Percentiles rank a stretch among this genome's conserved stretches.
phyloP scores from a whole-genome alignment of 1,139 yeast genomes.

The Debaryomyces fabryi region DNA sequence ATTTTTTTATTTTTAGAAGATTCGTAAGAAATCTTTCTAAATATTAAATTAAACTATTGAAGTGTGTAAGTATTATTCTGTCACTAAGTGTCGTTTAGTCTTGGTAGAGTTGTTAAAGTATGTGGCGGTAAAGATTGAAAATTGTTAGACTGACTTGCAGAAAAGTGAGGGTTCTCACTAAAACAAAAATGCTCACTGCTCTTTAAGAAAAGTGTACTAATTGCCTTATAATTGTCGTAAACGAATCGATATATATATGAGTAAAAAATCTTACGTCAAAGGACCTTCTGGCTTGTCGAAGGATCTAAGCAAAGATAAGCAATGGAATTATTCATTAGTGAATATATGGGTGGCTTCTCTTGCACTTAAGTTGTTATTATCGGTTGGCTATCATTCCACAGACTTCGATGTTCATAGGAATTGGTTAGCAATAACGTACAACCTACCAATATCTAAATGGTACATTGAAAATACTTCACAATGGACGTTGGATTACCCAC shows the following conservation, averaged over 20 bases:
- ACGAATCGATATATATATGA: background rate
- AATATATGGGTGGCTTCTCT: conserved; percentile 46
- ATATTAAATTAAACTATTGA: background rate
- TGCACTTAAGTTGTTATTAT: conserved; percentile 40
- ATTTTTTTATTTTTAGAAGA: conserved; percentile 3
- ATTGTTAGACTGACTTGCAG: background rate
- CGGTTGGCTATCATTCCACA: conserved; percentile 68
- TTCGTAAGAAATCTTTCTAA: background rate
- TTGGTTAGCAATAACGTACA: conserved; percentile 90
- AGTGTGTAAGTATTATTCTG: background rate
- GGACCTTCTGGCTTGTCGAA: background rate
- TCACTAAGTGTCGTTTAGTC: background rate
- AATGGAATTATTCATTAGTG: conserved; percentile 27
- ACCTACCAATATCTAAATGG: conserved; percentile 81
- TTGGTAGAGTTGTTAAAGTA: background rate
- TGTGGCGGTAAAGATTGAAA: background rate
- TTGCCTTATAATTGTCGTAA: background rate
- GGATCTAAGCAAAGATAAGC: background rate
- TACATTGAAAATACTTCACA: conserved; percentile 80
- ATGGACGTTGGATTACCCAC: conserved; percentile 98
- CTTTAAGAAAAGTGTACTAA: background rate
- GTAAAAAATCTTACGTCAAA: background rate
- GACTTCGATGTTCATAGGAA: conserved; percentile 97
- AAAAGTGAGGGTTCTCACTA: background rate
- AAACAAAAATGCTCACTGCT: background rate